Evolutionary conservation across 139 green algal species (phyloP).

Genomic region (Chlamydomonas sphaeroides): DNA sequence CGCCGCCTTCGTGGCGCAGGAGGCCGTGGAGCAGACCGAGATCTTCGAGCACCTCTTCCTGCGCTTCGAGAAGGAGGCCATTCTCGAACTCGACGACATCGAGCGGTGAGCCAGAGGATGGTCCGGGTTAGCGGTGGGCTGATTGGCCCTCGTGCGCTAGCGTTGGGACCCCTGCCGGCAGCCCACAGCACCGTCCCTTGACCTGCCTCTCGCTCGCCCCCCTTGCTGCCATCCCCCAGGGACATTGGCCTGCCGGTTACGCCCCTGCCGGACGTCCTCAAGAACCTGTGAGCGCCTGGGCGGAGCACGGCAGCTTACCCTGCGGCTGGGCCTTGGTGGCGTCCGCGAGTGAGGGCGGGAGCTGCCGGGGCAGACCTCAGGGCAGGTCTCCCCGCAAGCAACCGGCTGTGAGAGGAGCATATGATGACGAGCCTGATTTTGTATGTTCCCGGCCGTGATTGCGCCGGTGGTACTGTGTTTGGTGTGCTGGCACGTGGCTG

Average conservation of each 20-base stretch:
- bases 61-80: conserved; percentile 59
- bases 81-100: conserved; percentile 51
- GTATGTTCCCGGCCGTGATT: too few relatives aligned
- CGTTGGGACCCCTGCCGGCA: background rate
- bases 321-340: too few relatives aligned
- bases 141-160: background rate
- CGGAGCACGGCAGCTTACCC: too few relatives aligned
- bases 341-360: too few relatives aligned
- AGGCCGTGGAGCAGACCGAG: conserved; percentile 53
- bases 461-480: too few relatives aligned
- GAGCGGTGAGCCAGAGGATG: too few relatives aligned
- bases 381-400: too few relatives aligned
- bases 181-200: background rate
- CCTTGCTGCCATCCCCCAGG: too few relatives aligned
- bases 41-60: conserved; percentile 62
- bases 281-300: background rate
- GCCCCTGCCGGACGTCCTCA: conserved; percentile 11
- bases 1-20: conserved; percentile 76
- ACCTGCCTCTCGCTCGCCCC: background rate
- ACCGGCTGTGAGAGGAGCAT: too few relatives aligned
- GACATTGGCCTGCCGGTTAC: conserved; percentile 17
- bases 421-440: too few relatives aligned
- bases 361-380: too few relatives aligned
- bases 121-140: background rate
- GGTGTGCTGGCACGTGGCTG: too few relatives aligned